Evolutionary conservation across 805 yeast genomes (phyloP).

Genomic region (Saturnispora hagleri): DNA sequence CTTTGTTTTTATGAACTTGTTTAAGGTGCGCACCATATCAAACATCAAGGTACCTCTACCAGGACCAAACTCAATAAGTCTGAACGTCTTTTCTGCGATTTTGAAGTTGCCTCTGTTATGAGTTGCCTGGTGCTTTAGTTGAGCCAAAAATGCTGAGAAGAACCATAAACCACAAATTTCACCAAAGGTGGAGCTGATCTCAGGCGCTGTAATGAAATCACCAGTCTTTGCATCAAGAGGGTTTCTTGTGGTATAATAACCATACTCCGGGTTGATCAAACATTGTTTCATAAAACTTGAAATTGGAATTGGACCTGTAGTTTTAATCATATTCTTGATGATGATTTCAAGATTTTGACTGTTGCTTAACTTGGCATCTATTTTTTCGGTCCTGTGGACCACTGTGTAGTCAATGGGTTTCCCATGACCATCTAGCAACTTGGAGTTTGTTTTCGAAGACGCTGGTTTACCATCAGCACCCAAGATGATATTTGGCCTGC

Average conservation of each 20-base stretch:
- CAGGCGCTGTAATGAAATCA: slow-evolving; percentile 81
- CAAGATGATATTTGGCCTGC: background rate
- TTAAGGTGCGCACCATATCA: slow-evolving; percentile 47
- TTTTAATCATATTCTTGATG: slow-evolving; percentile 41
- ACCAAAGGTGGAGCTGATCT: slow-evolving; percentile 80
- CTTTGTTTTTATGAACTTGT: slow-evolving; percentile 28
- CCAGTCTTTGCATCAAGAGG: slow-evolving; percentile 48
- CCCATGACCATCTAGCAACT: background rate
- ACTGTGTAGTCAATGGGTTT: slow-evolving; percentile 2
- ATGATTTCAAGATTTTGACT: slow-evolving; percentile 21
- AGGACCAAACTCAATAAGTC: slow-evolving; percentile 74
- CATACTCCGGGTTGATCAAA: slow-evolving; percentile 64
- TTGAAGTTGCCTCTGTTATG: slow-evolving; percentile 15
- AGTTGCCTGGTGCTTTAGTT: slow-evolving; percentile 36
- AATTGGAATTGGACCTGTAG: slow-evolving; percentile 71
- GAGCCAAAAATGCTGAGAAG: slow-evolving; percentile 47
- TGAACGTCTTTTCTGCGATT: slow-evolving; percentile 27
- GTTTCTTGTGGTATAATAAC: slow-evolving; percentile 71
- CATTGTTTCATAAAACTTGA: slow-evolving; percentile 76
- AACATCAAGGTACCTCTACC: slow-evolving; percentile 74
- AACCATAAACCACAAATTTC: slow-evolving; percentile 76
- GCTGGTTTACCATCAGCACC: slow-evolving; percentile 9
- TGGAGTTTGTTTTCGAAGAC: background rate
- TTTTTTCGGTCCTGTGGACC: slow-evolving; percentile 2
- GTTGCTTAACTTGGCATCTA: slow-evolving; percentile 1